A percentile compares a stretch with the other conserved stretches of the same genome.
Conservation (phyloP, 2,329 filamentous ascomycete genomes). For the Alternaria alternata region DNA sequence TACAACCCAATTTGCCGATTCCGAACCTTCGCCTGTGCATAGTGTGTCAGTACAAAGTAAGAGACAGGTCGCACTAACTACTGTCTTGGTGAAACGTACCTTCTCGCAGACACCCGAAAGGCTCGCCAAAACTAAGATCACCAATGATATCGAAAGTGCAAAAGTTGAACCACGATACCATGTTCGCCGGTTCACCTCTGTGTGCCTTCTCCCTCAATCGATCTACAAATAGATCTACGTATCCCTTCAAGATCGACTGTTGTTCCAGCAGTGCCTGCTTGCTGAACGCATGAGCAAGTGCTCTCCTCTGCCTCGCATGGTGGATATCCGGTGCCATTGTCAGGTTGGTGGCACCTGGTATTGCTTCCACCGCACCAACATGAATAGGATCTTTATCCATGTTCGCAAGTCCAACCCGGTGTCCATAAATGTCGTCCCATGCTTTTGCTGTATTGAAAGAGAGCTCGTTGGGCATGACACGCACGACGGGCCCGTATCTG, state of each 20-base stretch:
- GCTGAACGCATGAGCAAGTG: conserved; percentile 53
- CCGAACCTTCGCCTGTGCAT: conserved; percentile 36
- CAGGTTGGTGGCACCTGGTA: conserved; percentile 48
- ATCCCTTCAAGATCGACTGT: conserved; percentile 50
- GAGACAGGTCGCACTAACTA: neutral
- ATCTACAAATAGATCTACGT: conserved; percentile 53
- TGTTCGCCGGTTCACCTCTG: conserved; percentile 38
- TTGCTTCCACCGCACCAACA: conserved; percentile 46
- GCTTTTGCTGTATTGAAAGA: conserved; percentile 44
- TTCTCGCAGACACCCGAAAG: conserved; percentile 43
- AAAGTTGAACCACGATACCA: conserved; percentile 47
- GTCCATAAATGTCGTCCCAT: conserved; percentile 47
- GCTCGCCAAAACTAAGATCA: conserved; percentile 44
- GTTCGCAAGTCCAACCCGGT: conserved; percentile 42
- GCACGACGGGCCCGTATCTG: conserved; percentile 46
- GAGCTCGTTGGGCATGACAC: conserved; percentile 46
- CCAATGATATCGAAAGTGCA: conserved; percentile 47
- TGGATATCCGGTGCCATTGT: conserved; percentile 50
- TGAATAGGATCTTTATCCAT: conserved; percentile 48
- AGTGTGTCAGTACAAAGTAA: neutral
- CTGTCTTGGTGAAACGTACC: conserved; percentile 19
- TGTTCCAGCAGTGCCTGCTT: conserved; percentile 52
- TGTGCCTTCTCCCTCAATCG: conserved; percentile 48
- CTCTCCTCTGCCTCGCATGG: conserved; percentile 51
- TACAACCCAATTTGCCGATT: conserved; percentile 46